Conservation (phyloP, 1,284 basidiomycete species). For the Mycocalia duriaeana region DNA sequence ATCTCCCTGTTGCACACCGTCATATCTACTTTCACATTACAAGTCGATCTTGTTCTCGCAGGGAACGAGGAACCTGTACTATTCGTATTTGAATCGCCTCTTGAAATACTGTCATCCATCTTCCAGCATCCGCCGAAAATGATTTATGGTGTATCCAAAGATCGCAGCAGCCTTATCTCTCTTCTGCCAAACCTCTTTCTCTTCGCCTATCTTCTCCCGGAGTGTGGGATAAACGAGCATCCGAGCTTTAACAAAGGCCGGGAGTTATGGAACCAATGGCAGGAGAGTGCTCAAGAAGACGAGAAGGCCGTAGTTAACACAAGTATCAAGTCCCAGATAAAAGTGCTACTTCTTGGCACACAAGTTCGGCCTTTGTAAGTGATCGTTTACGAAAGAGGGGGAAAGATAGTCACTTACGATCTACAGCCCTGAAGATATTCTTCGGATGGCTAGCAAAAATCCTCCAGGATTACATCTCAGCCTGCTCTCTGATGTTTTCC, state of each 20-base stretch:
- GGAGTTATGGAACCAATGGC: conserved; percentile 36
- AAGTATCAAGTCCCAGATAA: conserved; percentile 38
- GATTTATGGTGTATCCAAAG: too few species aligned
- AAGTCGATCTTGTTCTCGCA: conserved; percentile 31
- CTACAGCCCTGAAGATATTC: conserved; percentile 46
- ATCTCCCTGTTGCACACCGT: conserved; percentile 29
- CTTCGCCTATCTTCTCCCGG: conserved; percentile 43
- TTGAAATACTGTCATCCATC: conserved; percentile 32
- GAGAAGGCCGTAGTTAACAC: conserved; percentile 22
- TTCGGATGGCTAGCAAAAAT: conserved; percentile 29
- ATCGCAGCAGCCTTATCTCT: conserved; percentile 8
- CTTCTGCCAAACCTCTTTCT: conserved; percentile 44
- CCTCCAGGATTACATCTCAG: conserved; percentile 29
- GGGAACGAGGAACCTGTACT: conserved; percentile 18
- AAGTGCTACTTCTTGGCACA: conserved; percentile 38
- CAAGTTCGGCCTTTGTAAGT: conserved; percentile 36
- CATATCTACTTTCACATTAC: conserved; percentile 30
- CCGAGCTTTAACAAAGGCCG: conserved; percentile 22
- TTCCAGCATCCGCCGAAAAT: conserved; percentile 19
- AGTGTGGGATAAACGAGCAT: conserved; percentile 17
- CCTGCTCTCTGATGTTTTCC: conserved; percentile 48
- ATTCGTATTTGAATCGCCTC: conserved; percentile 21
- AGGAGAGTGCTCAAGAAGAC: conserved; percentile 16
- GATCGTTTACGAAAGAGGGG: too few species aligned
- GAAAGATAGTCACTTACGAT: too few species aligned